Percentiles rank a stretch among this genome's conserved stretches.
phyloP scores from a whole-genome alignment of 495 filamentous ascomycete species.

The Tuber calosporum region DNA sequence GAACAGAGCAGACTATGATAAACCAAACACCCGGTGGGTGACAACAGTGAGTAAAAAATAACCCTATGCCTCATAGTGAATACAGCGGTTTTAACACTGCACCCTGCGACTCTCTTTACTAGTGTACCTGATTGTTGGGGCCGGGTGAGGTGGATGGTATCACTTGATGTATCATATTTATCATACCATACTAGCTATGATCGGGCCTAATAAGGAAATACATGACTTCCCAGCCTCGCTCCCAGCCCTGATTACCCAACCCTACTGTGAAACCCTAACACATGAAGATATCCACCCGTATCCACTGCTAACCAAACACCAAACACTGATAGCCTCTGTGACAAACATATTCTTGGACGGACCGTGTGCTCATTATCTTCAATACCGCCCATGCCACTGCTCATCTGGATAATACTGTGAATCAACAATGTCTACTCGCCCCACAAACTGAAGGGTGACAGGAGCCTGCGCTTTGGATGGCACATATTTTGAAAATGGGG shows the following conservation, averaged over 20 bases:
- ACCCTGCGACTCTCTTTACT: background rate
- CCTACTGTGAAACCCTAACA: too few species aligned
- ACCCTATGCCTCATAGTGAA: background rate
- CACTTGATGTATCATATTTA: too few species aligned
- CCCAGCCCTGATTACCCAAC: too few species aligned
- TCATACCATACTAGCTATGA: too few species aligned
- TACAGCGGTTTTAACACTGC: background rate
- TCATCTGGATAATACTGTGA: background rate
- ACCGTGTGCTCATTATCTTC: background rate
- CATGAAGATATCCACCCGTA: too few species aligned
- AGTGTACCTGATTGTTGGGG: too few species aligned
- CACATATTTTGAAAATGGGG: background rate
- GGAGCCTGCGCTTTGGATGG: background rate
- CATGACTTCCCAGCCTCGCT: too few species aligned
- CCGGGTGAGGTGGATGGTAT: too few species aligned
- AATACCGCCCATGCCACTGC: background rate
- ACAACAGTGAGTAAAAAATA: background rate
- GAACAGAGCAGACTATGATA: background rate
- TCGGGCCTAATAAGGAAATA: too few species aligned
- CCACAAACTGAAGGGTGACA: too few species aligned
- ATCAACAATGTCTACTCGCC: background rate
- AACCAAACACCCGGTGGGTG: background rate
- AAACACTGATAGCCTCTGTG: background rate
- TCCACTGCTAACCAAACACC: too few species aligned
- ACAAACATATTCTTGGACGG: background rate